Base-by-base conservation (phyloP, 2,329 filamentous ascomycete species). In the Diaporthe sp. region DNA sequence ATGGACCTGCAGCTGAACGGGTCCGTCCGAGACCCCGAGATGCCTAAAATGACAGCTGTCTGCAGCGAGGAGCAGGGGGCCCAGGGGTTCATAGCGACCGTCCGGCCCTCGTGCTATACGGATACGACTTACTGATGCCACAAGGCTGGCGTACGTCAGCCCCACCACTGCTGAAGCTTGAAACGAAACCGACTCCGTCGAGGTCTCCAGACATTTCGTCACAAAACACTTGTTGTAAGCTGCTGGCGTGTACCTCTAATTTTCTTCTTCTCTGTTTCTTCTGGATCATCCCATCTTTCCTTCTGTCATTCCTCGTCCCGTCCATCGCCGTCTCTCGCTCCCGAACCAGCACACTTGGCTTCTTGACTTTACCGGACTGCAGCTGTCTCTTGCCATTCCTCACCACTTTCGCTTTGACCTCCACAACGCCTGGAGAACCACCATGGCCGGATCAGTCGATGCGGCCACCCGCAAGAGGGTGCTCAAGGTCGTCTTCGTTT, bases 401-500 rank as follows among this genome's bases (percentile, higher is more conserved):
- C 37, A 53, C 34, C n/a, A 73, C 71, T 3, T 34, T 73, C 47
- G 34, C 28, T 65, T 57, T 53, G 60, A 25, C 42, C 39, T 55
- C 37, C n/a, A 28, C 37, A 4, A 17, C 20, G 71, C 47, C 6
- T 7, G 25, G 47, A 57, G 34, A 31, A n/a, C 39, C 44, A 72
- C 17, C 44, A 88, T 88, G 86, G 84, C 87, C 58, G 75, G 80
- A 17, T 76, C 81, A 5, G 85, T 91, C 44, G 88, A 90, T 79
- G 84, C 89, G 65, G 83, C 85, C 74, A 88, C 87, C 83, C 92
- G 96, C 77, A 98, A 95, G 86, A 93, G 89, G 86, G 95, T 98
- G 78, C 88, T 98, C 77, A 93, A 90, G 81, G 95, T 98, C 80
- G 91, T 98, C 78, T 96, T 98, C 84, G 89, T 97, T 77, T 98